phyloP scores from a whole-genome alignment of 768 basidiomycete genomes.

The Naematelia encephala region DNA sequence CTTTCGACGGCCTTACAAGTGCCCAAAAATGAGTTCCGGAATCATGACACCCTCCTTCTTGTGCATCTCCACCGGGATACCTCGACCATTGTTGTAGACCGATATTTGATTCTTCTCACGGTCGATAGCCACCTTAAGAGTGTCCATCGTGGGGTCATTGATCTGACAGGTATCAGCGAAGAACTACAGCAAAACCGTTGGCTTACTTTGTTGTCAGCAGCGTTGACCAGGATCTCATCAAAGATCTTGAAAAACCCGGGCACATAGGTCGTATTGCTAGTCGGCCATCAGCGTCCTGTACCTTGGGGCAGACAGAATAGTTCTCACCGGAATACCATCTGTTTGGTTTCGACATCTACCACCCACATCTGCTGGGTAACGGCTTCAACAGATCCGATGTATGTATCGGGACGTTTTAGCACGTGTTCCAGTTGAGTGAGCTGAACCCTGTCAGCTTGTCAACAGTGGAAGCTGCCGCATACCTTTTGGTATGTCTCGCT shows the following conservation, averaged over 20 bases:
- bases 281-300: background rate
- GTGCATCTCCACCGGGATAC: slow-evolving; percentile 96
- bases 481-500: slow-evolving; percentile 91
- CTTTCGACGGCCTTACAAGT: slow-evolving; percentile 56
- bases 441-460: slow-evolving; percentile 53
- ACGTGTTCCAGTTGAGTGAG: slow-evolving; percentile 90
- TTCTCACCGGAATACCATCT: slow-evolving; percentile 76
- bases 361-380: slow-evolving; percentile 90
- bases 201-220: slow-evolving; percentile 94
- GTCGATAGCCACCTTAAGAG: slow-evolving; percentile 82
- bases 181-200: background rate
- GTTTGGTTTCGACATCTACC: slow-evolving; percentile 75
- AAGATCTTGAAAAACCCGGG: slow-evolving; percentile 99
- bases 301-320: background rate
- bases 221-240: slow-evolving; percentile 98
- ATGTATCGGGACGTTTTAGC: slow-evolving; percentile 55
- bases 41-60: slow-evolving; percentile 89
- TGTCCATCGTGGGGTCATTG: slow-evolving; percentile 87
- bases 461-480: slow-evolving; percentile 28
- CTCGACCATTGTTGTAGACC: slow-evolving; percentile 90
- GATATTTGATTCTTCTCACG: slow-evolving; percentile 79
- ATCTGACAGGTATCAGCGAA: slow-evolving; percentile 58
- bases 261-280: slow-evolving; percentile 66
- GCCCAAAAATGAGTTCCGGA: slow-evolving; percentile 94
- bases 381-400: slow-evolving; percentile 93